phyloP scores from a whole-genome alignment of 495 filamentous ascomycete genomes.

The Staphylotrichum longicolle region DNA sequence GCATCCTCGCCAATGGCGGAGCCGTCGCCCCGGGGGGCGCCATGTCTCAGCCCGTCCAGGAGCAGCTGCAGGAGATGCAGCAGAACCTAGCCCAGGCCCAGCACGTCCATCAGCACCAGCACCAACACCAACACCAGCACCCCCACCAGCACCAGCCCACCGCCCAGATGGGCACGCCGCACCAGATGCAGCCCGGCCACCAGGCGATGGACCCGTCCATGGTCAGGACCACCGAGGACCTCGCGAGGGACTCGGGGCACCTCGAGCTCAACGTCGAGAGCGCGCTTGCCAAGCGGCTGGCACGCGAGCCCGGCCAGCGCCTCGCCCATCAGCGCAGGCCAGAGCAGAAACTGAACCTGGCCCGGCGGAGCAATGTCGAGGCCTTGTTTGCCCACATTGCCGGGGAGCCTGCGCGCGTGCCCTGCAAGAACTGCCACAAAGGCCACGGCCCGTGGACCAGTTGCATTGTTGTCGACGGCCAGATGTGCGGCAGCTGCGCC shows the following conservation, averaged over 20 bases:
- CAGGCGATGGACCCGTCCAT: slow-evolving; percentile 34
- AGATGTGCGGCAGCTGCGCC: slow-evolving; percentile 53
- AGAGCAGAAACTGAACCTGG: slow-evolving; percentile 46
- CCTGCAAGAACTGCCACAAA: slow-evolving; percentile 54
- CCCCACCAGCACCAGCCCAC: slow-evolving; percentile 20
- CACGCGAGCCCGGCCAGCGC: slow-evolving; percentile 44
- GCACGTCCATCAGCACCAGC: slow-evolving; percentile 24
- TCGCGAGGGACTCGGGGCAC: slow-evolving; percentile 45
- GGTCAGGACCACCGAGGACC: slow-evolving; percentile 40
- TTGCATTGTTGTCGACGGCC: slow-evolving; percentile 48
- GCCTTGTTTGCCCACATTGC: slow-evolving; percentile 51
- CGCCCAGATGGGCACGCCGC: slow-evolving; percentile 27
- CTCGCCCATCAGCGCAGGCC: slow-evolving; percentile 46
- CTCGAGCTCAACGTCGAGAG: slow-evolving; percentile 44
- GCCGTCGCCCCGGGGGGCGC: slow-evolving; percentile 6
- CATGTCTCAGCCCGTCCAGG: slow-evolving; percentile 24
- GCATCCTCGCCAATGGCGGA: slow-evolving; percentile 34
- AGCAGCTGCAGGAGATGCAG: slow-evolving; percentile 27
- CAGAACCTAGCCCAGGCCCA: slow-evolving; percentile 25
- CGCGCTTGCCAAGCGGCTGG: slow-evolving; percentile 46
- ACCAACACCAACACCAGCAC: slow-evolving; percentile 29
- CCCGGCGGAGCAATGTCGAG: slow-evolving; percentile 50
- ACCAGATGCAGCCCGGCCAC: slow-evolving; percentile 34
- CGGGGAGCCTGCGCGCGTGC: slow-evolving; percentile 41
- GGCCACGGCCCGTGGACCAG: slow-evolving; percentile 50